Conservation (phyloP, 2,329 filamentous ascomycete genomes). For the Aspergillus carbonarius region DNA sequence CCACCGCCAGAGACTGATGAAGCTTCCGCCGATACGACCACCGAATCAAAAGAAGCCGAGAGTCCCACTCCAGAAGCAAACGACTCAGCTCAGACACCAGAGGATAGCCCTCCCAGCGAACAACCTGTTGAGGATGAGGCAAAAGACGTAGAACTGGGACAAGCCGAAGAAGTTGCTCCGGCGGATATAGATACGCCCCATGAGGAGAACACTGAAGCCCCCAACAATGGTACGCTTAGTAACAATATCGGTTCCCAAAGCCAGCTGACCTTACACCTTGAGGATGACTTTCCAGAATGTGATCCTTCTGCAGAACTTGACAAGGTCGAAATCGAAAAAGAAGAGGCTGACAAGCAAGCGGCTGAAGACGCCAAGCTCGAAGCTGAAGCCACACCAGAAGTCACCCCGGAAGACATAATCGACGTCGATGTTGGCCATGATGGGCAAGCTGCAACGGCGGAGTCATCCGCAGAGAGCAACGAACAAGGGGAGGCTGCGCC, state of each 20-base stretch:
- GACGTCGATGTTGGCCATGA: slow-evolving; percentile 9
- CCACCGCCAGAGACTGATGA: slow-evolving; percentile 26
- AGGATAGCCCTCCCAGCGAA: slow-evolving; percentile 11
- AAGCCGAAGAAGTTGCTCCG: slow-evolving; percentile 6
- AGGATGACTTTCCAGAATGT: slow-evolving; percentile 35
- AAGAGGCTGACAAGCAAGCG: slow-evolving; percentile 33
- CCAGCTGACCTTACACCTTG: slow-evolving; percentile 23
- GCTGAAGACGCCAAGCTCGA: slow-evolving; percentile 31
- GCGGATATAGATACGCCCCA: neutral
- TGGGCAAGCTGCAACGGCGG: slow-evolving; percentile 10
- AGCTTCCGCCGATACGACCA: slow-evolving; percentile 11
- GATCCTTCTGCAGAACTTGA: slow-evolving; percentile 31
- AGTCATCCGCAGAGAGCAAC: slow-evolving; percentile 1
- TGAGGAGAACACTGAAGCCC: slow-evolving; percentile 13
- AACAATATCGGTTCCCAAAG: slow-evolving; percentile 7
- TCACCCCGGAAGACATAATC: slow-evolving; percentile 6
- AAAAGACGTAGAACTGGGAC: slow-evolving; percentile 12
- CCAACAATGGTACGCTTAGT: slow-evolving; percentile 25
- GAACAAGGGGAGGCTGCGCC: slow-evolving; percentile 6
- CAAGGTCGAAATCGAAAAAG: slow-evolving; percentile 32
- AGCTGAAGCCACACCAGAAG: slow-evolving; percentile 15
- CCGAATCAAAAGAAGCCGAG: slow-evolving; percentile 23
- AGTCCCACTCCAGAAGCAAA: slow-evolving; percentile 14
- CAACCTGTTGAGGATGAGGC: slow-evolving; percentile 16
- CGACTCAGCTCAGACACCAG: slow-evolving; percentile 6